Conservation (phyloP, 345 rosid genomes). For the Erysimum cheiranthoides region DNA sequence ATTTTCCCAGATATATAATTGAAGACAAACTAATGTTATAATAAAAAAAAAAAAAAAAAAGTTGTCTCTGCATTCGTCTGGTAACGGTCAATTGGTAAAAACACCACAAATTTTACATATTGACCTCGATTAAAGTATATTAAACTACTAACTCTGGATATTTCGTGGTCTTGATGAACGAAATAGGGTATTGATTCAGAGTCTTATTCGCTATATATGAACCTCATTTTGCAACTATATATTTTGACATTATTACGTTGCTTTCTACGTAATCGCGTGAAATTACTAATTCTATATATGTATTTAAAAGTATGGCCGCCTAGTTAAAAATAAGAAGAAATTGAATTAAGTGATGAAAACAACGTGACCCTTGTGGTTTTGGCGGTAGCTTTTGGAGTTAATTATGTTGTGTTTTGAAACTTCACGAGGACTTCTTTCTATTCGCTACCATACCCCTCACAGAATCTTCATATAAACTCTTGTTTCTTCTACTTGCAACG, state of each 20-base stretch:
- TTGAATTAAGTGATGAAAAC: not conserved
- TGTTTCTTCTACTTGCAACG: not conserved
- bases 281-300: not conserved
- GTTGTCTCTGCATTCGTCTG: no score
- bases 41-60: no score
- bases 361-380: conserved; percentile 22
- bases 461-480: not conserved
- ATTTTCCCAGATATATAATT: not conserved
- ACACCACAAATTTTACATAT: no score
- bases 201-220: no score
- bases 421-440: not conserved
- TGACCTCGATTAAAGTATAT: no score
- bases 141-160: no score
- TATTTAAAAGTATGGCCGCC: not conserved
- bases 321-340: not conserved
- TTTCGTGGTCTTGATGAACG: no score
- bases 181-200: no score
- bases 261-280: not conserved
- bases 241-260: not conserved
- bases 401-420: not conserved
- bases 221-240: not conserved
- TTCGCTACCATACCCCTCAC: not conserved
- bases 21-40: no score
- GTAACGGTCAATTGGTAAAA: no score
- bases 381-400: conserved; percentile 12